Evolutionary conservation across 192 early-diverging fungal species (phyloP), one percentile per base, ranked within the genome.

Genomic region (Lunasporangiospora selenospora): DNA sequence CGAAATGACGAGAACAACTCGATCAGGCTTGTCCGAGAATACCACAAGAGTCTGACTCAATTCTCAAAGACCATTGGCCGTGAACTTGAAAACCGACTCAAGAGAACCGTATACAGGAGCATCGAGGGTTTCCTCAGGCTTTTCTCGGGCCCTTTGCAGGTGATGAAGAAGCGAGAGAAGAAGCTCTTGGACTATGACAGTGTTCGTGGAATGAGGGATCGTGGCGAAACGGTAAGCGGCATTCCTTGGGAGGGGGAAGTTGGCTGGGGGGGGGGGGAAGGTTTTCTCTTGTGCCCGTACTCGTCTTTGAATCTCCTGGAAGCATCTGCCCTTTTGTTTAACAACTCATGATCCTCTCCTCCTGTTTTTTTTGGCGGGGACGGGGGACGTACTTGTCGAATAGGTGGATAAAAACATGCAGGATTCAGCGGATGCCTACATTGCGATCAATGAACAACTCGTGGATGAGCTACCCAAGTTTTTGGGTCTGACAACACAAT

Each of bases 171-270:
- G 53, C 75, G 92, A 16, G 82, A 87, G 3, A 79, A 82, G 40
- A 93, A 93, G 54, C 52, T 86, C 31, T 53, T 93, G 29, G 92
- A 93, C 55, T 85, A 87, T 73, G 90, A 92, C 47, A 69, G 87
- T 23, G 89, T 78, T 2, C 77, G 75, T 45, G 76, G 80, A 29
- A 84, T 92, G 48, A 78, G 80, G 44, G 71, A 69, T 8, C 83
- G 83, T 45, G 87, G 87, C 1, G 88, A 88, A 56, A 62, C 76
- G 57, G 84, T 87, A 70, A 45, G 57, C 44, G 9, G 8, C 2
- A 13, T 69, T 18, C 21, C 16, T 36, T 16, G 21, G 5, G 67
- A 46, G 57, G 15, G 27, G 15, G 58, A 23, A n/a, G n/a, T n/a
- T n/a, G n/a, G n/a, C n/a, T n/a, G n/a, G n/a, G n/a, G n/a, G n/a